phyloP scores from a whole-genome alignment of 2,329 filamentous ascomycete genomes.

The Teratosphaeria viscida region DNA sequence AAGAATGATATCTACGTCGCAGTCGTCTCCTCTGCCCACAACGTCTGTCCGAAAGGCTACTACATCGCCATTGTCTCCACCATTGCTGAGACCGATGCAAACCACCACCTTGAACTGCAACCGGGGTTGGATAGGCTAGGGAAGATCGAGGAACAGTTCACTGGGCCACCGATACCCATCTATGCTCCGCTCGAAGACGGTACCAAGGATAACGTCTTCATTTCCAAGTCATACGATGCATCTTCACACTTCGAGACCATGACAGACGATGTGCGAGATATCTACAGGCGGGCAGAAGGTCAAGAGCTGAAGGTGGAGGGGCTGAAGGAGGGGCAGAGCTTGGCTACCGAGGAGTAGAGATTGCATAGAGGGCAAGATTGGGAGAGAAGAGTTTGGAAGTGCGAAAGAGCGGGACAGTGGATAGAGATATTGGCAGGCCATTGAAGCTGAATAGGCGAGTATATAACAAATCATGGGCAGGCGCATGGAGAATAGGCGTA shows the following conservation, averaged over 20 bases:
- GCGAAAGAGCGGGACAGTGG: background rate
- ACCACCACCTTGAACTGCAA: conserved; percentile 92
- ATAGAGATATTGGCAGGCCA: background rate
- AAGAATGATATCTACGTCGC: conserved; percentile 98
- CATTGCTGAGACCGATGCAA: conserved; percentile 80
- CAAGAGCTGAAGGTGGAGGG: conserved; percentile 83
- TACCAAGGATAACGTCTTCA: conserved; percentile 80
- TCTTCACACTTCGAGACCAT: conserved; percentile 95
- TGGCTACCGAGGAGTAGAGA: conserved; percentile 54
- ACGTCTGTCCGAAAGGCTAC: conserved; percentile 97
- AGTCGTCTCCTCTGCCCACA: conserved; percentile 89
- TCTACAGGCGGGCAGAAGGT: conserved; percentile 74
- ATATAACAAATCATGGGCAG: background rate
- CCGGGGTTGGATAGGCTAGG: conserved; percentile 87
- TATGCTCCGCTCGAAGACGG: conserved; percentile 85
- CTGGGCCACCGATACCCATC: conserved; percentile 83
- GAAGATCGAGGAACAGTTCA: conserved; percentile 92
- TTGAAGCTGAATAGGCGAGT: background rate
- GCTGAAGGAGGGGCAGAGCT: conserved; percentile 64
- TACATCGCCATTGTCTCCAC: conserved; percentile 98
- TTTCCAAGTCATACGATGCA: conserved; percentile 97
- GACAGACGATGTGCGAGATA: conserved; percentile 87
- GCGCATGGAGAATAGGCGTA: background rate
- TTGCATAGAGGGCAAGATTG: background rate
- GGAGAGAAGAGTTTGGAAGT: background rate